Conservation (phyloP, 805 yeast genomes). For the Wickerhamomyces pijperi region DNA sequence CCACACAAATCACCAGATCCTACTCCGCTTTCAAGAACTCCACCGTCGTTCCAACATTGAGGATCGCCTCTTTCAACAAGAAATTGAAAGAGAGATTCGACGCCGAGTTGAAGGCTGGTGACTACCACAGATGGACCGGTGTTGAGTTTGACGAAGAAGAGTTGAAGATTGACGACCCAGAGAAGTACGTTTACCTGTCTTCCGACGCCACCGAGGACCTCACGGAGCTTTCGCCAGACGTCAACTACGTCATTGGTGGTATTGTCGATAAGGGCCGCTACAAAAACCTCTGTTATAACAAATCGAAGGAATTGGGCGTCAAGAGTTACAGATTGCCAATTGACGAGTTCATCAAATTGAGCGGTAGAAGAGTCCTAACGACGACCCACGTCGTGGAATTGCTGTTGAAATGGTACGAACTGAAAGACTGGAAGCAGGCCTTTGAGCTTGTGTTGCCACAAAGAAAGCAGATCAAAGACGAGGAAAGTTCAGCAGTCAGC, state of each 20-base stretch:
- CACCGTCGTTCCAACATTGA: slow-evolving; percentile 42
- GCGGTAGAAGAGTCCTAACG: slow-evolving; percentile 83
- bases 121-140: slow-evolving; percentile 60
- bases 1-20: slow-evolving; percentile 71
- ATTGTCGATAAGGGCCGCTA: slow-evolving; percentile 93
- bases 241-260: slow-evolving; percentile 86
- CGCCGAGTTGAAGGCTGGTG: slow-evolving; percentile 34
- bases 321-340: slow-evolving; percentile 76
- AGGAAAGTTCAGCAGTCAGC: too few relatives aligned
- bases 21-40: slow-evolving; percentile 70
- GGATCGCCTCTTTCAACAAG: slow-evolving; percentile 56
- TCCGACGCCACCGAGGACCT: slow-evolving; percentile 77
- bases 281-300: slow-evolving; percentile 66
- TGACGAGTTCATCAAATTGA: slow-evolving; percentile 68
- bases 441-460: slow-evolving; percentile 82
- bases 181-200: slow-evolving; percentile 56
- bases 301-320: slow-evolving; percentile 66
- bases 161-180: slow-evolving; percentile 20
- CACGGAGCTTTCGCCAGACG: slow-evolving; percentile 50
- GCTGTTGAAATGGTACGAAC: slow-evolving; percentile 69
- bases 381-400: slow-evolving; percentile 93
- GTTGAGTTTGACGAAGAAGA: slow-evolving; percentile 33
- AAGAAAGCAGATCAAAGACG: slow-evolving; percentile 34
- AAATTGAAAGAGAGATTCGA: slow-evolving; percentile 61
- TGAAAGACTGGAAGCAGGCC: slow-evolving; percentile 73